Conservation (phyloP, 1,139 yeast species). For the Scheffersomyces segobiensis region DNA sequence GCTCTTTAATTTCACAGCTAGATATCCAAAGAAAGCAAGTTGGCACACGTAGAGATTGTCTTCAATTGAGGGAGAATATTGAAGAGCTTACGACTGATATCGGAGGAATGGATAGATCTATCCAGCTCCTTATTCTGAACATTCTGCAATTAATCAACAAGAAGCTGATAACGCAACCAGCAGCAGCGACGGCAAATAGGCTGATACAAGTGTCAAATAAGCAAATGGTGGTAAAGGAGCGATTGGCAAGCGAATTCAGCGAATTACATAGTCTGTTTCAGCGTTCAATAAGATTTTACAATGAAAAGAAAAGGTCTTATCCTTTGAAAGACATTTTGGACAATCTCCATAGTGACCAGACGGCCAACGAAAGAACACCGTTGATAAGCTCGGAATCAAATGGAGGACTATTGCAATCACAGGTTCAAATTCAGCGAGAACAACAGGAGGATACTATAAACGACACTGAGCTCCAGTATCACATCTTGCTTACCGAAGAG, state of each 20-base stretch:
- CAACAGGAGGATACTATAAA: conserved; percentile 41
- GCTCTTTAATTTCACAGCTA: conserved; percentile 47
- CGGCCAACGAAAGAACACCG: conserved; percentile 27
- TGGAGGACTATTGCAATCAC: conserved; percentile 16
- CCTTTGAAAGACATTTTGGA: conserved; percentile 17
- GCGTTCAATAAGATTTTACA: conserved; percentile 25
- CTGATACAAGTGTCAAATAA: conserved; percentile 27
- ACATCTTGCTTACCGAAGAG: conserved; percentile 66
- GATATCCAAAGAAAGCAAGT: conserved; percentile 50
- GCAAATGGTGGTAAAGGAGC: conserved; percentile 42
- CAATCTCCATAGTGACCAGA: conserved; percentile 4
- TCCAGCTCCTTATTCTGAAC: conserved; percentile 30
- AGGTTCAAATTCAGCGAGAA: conserved; percentile 29
- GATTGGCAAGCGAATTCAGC: conserved; percentile 37
- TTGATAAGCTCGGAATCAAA: conserved; percentile 12
- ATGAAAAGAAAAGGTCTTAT: conserved; percentile 30
- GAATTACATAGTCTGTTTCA: conserved; percentile 40
- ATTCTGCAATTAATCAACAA: conserved; percentile 35
- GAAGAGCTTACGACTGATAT: conserved; percentile 32
- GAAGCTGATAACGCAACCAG: conserved; percentile 21
- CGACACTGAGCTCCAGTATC: conserved; percentile 74
- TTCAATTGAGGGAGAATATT: conserved; percentile 38
- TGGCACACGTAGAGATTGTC: conserved; percentile 58
- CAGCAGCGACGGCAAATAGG: neutral
- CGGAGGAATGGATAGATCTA: conserved; percentile 32